Conservation (phyloP, 805 yeast species). For the Candida nemodendra region DNA sequence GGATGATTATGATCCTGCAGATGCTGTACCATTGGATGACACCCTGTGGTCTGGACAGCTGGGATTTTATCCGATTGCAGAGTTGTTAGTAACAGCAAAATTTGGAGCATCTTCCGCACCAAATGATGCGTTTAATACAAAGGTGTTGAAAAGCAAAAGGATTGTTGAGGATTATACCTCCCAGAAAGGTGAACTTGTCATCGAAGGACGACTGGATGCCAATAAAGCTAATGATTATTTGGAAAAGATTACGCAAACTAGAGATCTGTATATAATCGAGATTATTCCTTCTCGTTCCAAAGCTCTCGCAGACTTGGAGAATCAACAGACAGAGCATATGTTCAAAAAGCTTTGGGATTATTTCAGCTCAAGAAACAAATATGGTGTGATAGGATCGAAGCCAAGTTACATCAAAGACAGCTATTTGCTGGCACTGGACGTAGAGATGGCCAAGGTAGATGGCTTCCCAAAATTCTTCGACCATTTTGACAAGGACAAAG, state of each 20-base stretch:
- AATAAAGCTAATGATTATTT: slow-evolving; percentile 57
- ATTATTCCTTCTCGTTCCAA: slow-evolving; percentile 30
- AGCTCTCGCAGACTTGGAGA: slow-evolving; percentile 20
- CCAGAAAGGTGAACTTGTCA: slow-evolving; percentile 31
- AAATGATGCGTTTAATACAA: slow-evolving; percentile 7
- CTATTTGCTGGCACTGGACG: slow-evolving; percentile 43
- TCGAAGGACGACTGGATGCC: slow-evolving; percentile 65
- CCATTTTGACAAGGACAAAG: slow-evolving; percentile 19
- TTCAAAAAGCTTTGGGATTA: slow-evolving; percentile 43
- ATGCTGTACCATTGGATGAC: slow-evolving; percentile 16
- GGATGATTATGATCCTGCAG: slow-evolving; percentile 28
- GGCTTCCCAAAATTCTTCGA: slow-evolving; percentile 20
- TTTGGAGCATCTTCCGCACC: slow-evolving; percentile 17
- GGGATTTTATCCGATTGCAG: slow-evolving; percentile 20
- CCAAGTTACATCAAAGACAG: slow-evolving; percentile 60
- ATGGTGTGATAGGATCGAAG: slow-evolving; percentile 57
- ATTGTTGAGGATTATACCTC: slow-evolving; percentile 20
- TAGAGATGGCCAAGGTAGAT: slow-evolving; percentile 9
- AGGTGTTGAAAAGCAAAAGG: slow-evolving; percentile 12
- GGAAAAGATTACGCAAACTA: slow-evolving; percentile 41
- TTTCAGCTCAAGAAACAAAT: slow-evolving; percentile 44
- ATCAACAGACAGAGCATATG: slow-evolving; percentile 24
- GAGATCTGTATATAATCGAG: slow-evolving; percentile 54
- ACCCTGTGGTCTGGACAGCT: slow-evolving; percentile 24
- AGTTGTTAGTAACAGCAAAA: slow-evolving; percentile 14